A percentile compares a stretch with the other conserved stretches of the same genome.
Evolutionary conservation across 768 basidiomycete genomes (phyloP).

Genomic region (Amanita muscaria): DNA sequence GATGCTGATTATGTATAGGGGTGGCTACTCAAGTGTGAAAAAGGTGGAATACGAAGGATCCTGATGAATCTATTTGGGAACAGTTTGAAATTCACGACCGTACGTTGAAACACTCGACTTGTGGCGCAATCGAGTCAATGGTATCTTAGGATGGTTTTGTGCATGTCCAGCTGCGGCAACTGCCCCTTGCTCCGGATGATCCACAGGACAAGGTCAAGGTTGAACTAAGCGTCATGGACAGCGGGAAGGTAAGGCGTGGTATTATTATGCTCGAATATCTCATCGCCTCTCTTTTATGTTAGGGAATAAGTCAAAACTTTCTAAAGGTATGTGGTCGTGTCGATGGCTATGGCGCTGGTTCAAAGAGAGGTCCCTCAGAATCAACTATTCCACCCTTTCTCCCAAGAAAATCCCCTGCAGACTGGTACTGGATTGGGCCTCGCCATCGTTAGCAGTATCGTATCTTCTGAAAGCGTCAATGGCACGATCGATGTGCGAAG

Average conservation of each 20-base stretch:
- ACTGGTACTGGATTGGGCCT: constrained; percentile 90
- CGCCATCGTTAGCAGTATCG: constrained; percentile 91
- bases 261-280: background rate
- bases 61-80: constrained; percentile 95
- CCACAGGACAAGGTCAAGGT: constrained; percentile 57
- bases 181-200: constrained; percentile 47
- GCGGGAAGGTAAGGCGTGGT: constrained; percentile 61
- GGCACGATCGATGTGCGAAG: constrained; percentile 95
- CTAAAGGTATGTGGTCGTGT: constrained; percentile 48
- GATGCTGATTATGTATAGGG: constrained; percentile 37
- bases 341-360: background rate
- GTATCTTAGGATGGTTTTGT: constrained; percentile 67
- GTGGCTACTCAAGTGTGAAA: constrained; percentile 84
- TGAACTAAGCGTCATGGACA: constrained; percentile 80
- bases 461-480: constrained; percentile 74
- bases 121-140: constrained; percentile 2
- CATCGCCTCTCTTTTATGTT: constrained; percentile 2
- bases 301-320: constrained; percentile 91
- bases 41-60: constrained; percentile 84
- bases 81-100: constrained; percentile 85
- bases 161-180: constrained; percentile 72
- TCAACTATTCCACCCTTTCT: constrained; percentile 94
- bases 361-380: constrained; percentile 39
- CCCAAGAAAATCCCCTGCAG: constrained; percentile 91
- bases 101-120: constrained; percentile 23